A percentile compares a stretch with the other conserved stretches of the same genome.
Evolutionary conservation across 805 yeast genomes (phyloP).

Genomic region (Candida sphagnicola): DNA sequence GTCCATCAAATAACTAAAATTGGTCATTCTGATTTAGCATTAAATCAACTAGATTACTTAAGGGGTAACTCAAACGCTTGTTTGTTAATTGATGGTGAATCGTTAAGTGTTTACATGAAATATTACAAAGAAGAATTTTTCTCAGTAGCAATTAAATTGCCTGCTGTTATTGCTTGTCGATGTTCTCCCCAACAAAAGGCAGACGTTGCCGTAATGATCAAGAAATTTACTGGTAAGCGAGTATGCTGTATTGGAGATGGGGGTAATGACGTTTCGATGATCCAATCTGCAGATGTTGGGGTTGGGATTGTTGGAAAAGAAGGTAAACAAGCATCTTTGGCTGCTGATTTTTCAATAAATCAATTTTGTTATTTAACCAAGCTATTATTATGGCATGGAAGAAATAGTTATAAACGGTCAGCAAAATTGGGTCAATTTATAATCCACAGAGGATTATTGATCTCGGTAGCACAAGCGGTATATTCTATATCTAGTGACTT

Average conservation of each 20-base stretch:
- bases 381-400: conserved; percentile 92
- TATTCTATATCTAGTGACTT: conserved; percentile 81
- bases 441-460: conserved; percentile 91
- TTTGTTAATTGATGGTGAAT: conserved; percentile 90
- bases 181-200: conserved; percentile 99
- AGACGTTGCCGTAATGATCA: conserved; percentile 80
- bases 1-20: conserved; percentile 81
- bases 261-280: conserved; percentile 98
- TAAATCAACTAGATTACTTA: conserved; percentile 71
- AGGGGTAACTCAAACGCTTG: conserved; percentile 61
- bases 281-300: conserved; percentile 98
- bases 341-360: conserved; percentile 93
- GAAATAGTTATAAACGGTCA: conserved; percentile 93
- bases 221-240: conserved; percentile 76
- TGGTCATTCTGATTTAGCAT: conserved; percentile 59
- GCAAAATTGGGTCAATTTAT: conserved; percentile 95
- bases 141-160: conserved; percentile 68
- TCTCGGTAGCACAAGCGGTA: conserved; percentile 93
- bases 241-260: conserved; percentile 99
- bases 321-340: conserved; percentile 94
- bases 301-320: conserved; percentile 99
- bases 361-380: conserved; percentile 89
- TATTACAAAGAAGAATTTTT: conserved; percentile 71
- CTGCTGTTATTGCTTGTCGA: conserved; percentile 97
- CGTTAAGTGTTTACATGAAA: conserved; percentile 65